Evolutionary conservation across 202 grass and related monocot species (phyloP).

Genomic region (Eragrostis tef): DNA sequence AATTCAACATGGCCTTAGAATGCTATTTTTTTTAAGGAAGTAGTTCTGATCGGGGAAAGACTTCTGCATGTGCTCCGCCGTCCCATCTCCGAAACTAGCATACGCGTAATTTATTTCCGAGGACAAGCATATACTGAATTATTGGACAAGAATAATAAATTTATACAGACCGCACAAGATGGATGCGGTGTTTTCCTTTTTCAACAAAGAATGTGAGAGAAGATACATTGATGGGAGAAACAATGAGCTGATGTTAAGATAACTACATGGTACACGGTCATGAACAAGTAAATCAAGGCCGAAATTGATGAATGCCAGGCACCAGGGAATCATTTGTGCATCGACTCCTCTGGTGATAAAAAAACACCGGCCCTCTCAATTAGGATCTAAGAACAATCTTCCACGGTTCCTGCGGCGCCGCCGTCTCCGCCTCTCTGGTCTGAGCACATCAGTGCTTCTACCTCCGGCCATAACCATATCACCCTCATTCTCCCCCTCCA

Average conservation of each 20-base stretch:
- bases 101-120: neutral
- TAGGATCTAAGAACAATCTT: constrained; percentile 62
- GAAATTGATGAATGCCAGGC: constrained; percentile 56
- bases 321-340: constrained; percentile 53
- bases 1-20: too few relatives aligned
- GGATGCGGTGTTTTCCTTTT: constrained; percentile 48
- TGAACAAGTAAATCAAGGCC: constrained; percentile 57
- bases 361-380: constrained; percentile 39
- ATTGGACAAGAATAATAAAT: neutral
- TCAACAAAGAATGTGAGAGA: constrained; percentile 49
- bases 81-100: neutral
- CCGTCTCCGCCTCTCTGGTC: constrained; percentile 56
- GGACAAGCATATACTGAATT: neutral
- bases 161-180: constrained; percentile 44
- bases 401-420: constrained; percentile 72
- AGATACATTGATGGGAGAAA: constrained; percentile 51
- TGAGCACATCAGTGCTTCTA: constrained; percentile 40
- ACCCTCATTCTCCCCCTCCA: constrained; percentile 57
- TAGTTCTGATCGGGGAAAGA: too few relatives aligned
- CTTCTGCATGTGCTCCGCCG: too few relatives aligned
- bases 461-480: constrained; percentile 40
- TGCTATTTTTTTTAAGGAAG: too few relatives aligned
- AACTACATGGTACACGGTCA: constrained; percentile 59
- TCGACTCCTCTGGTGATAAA: constrained; percentile 43
- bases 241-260: constrained; percentile 55